Evolutionary conservation across 108 stramenopile genomes (phyloP).

Genomic region (Nitzschia inconspicua): DNA sequence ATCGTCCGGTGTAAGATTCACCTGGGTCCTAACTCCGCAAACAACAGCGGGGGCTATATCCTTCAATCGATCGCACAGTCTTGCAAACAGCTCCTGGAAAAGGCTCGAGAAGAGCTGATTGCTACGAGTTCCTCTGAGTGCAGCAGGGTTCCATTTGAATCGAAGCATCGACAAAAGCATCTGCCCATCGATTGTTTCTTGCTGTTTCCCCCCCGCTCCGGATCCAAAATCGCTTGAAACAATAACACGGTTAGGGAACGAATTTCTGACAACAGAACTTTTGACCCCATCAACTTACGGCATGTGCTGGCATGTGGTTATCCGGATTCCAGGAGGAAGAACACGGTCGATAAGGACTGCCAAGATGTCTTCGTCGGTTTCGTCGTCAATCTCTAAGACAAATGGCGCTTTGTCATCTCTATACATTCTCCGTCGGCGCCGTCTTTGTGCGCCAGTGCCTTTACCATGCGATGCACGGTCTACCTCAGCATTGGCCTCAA

Average conservation of each 20-base stretch:
- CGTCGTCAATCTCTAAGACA: constrained; percentile 88
- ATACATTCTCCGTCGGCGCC: constrained; percentile 70
- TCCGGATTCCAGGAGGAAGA: constrained; percentile 66
- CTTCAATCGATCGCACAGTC: constrained; percentile 60
- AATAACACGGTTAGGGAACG: background rate
- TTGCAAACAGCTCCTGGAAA: constrained; percentile 83
- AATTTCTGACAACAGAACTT: background rate
- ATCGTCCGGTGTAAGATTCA: constrained; percentile 88
- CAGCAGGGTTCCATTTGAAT: constrained; percentile 77
- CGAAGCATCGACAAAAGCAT: constrained; percentile 88
- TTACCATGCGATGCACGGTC: constrained; percentile 32
- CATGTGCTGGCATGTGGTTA: constrained; percentile 68
- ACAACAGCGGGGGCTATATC: constrained; percentile 64
- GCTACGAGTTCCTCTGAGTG: constrained; percentile 66
- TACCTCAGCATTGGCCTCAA: constrained; percentile 30
- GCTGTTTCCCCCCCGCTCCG: constrained; percentile 54
- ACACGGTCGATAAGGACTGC: constrained; percentile 73
- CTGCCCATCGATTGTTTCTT: constrained; percentile 63
- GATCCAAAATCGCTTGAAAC: constrained; percentile 52
- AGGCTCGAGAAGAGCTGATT: constrained; percentile 77
- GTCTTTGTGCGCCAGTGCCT: constrained; percentile 41
- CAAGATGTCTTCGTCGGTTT: constrained; percentile 88
- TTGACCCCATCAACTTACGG: constrained; percentile 23
- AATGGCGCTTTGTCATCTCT: constrained; percentile 83
- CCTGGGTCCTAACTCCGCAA: constrained; percentile 80